These are phyloP conservation scores for Cordyceps pruinosa DNA, from an alignment of 2,329 filamentous ascomycete species.

Conservation along the genomic window DNA sequence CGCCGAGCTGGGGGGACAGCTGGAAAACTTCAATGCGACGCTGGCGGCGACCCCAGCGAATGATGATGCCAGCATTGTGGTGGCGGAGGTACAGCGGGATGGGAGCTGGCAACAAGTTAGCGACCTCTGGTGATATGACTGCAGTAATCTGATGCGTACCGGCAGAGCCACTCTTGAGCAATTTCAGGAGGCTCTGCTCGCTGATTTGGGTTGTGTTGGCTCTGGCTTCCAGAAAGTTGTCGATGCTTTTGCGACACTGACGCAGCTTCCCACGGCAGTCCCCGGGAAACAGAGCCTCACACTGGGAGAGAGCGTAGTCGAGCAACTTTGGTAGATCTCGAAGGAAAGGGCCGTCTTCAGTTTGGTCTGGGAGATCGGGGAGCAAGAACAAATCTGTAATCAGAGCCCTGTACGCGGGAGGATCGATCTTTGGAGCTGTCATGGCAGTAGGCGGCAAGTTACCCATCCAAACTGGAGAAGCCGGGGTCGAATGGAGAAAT, in stretches of 20 bases:
- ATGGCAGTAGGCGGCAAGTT: neutral
- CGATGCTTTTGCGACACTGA: neutral
- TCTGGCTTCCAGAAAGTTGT: neutral
- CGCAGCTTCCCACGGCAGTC: neutral
- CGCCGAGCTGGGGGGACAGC: neutral
- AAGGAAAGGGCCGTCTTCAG: neutral
- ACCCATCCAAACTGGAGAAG: too few species aligned
- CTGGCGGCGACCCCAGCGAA: neutral
- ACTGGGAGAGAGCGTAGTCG: neutral
- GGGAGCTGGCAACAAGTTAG: neutral
- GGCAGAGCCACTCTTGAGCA: neutral
- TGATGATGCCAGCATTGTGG: slow-evolving; percentile 1
- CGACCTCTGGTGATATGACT: neutral
- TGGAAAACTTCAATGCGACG: neutral
- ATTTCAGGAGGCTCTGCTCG: neutral
- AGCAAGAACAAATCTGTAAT: neutral
- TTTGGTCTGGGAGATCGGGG: neutral
- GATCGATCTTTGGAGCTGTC: neutral
- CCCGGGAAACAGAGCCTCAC: neutral
- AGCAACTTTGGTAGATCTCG: neutral
- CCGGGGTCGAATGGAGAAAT: neutral
- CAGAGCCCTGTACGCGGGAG: neutral
- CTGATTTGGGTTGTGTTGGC: neutral
- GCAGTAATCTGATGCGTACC: neutral
- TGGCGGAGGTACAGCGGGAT: neutral